Evolutionary conservation across 257 asterid genomes (phyloP).

Genomic region (Nicotiana sylvestris): DNA sequence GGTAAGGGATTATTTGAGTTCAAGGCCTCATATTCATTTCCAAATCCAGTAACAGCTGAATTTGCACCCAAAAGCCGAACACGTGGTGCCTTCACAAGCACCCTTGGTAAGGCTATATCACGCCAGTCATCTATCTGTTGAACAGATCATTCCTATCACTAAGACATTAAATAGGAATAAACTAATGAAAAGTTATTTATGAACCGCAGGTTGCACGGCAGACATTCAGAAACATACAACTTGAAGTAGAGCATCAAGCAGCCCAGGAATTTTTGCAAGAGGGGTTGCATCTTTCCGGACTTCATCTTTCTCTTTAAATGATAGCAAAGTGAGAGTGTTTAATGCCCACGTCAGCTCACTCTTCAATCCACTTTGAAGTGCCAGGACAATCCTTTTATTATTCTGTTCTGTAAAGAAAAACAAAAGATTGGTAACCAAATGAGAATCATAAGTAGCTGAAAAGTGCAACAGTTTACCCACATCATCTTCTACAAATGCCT

Average conservation of each 20-base stretch:
- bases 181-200: not conserved
- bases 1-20: slow-evolving; percentile 50
- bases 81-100: slow-evolving; percentile 71
- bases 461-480: not conserved
- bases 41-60: slow-evolving; percentile 87
- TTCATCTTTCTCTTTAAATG: slow-evolving; percentile 94
- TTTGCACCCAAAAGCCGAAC: slow-evolving; percentile 68
- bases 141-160: not conserved
- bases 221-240: slow-evolving; percentile 55
- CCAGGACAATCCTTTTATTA: slow-evolving; percentile 86
- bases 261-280: slow-evolving; percentile 90
- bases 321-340: slow-evolving; percentile 90
- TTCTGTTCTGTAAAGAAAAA: slow-evolving; percentile 61
- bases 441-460: not conserved
- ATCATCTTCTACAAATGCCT: not conserved
- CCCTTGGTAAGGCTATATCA: slow-evolving; percentile 89
- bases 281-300: slow-evolving; percentile 92
- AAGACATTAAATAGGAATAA: not conserved
- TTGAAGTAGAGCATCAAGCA: slow-evolving; percentile 94
- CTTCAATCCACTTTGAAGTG: slow-evolving; percentile 98
- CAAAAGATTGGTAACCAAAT: not conserved
- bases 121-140: slow-evolving; percentile 98
- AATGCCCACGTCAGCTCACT: slow-evolving; percentile 97
- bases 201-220: not conserved
- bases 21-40: slow-evolving; percentile 68